Evolutionary conservation across 768 basidiomycete species (phyloP).

Genomic region (Russula foetens): DNA sequence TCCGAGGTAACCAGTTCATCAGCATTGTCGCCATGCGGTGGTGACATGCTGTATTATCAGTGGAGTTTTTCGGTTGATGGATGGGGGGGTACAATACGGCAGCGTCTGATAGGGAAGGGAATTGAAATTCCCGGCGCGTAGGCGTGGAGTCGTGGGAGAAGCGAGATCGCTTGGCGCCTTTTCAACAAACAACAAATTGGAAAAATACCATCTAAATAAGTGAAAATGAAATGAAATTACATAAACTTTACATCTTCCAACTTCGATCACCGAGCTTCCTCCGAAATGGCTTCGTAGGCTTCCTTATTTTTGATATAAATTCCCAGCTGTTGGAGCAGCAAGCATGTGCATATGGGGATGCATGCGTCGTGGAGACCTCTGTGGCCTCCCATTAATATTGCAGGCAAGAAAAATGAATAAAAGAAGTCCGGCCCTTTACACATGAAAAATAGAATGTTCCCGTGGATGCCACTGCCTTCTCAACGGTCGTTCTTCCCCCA

Average conservation of each 20-base stretch:
- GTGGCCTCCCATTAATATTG: neutral
- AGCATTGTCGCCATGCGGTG: slow-evolving; percentile 4
- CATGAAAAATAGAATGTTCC: neutral
- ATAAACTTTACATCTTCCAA: neutral
- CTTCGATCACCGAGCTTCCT: neutral
- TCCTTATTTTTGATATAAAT: neutral
- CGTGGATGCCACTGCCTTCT: neutral
- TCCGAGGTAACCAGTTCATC: slow-evolving; percentile 51
- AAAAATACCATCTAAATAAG: no score
- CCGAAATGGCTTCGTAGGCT: neutral
- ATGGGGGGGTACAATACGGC: no score
- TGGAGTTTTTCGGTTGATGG: no score
- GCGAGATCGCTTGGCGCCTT: no score
- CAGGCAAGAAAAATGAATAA: neutral
- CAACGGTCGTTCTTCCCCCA: no score
- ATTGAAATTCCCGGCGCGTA: neutral
- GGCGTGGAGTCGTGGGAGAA: neutral
- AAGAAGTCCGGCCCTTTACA: neutral
- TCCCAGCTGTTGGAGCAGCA: no score
- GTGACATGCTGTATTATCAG: neutral
- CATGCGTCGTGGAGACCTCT: no score
- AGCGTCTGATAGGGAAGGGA: neutral
- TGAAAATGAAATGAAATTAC: no score
- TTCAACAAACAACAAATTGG: no score
- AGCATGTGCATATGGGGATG: no score